Percentiles rank a stretch among this genome's conserved stretches.
Evolutionary conservation across 1,284 basidiomycete species (phyloP).

Genomic region (Mycena citricolor): DNA sequence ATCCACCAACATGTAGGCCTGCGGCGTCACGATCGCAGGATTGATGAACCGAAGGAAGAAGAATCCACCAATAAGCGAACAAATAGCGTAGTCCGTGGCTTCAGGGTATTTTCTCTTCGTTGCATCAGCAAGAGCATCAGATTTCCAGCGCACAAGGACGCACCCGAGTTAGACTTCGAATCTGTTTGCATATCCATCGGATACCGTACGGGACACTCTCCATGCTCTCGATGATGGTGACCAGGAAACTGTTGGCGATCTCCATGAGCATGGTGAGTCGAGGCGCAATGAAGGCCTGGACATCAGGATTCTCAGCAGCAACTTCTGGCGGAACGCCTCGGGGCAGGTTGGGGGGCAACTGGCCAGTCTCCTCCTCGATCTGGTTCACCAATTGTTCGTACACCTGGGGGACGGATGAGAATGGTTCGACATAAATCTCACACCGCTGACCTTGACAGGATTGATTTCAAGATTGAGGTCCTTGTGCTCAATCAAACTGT

Average conservation of each 20-base stretch:
- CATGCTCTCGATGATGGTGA: slow-evolving; percentile 98
- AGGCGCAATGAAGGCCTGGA: slow-evolving; percentile 96
- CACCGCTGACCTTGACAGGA: slow-evolving; percentile 95
- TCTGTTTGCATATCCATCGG: slow-evolving; percentile 99
- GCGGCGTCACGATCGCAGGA: slow-evolving; percentile 98
- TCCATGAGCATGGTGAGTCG: slow-evolving; percentile 98
- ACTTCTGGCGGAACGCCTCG: slow-evolving; percentile 90
- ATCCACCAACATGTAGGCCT: slow-evolving; percentile 99
- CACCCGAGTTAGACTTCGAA: slow-evolving; percentile 91
- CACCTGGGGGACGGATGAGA: slow-evolving; percentile 61
- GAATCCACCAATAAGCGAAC: slow-evolving; percentile 97
- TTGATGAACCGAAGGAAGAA: slow-evolving; percentile 99
- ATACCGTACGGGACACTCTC: slow-evolving; percentile 98
- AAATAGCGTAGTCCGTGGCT: slow-evolving; percentile 96
- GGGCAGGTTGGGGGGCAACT: slow-evolving; percentile 86
- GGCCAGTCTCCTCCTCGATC: slow-evolving; percentile 95
- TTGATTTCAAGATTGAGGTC: slow-evolving; percentile 99
- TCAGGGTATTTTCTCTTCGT: slow-evolving; percentile 94
- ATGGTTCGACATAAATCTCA: too few relatives aligned
- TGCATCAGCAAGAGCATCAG: slow-evolving; percentile 15
- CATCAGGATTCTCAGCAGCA: slow-evolving; percentile 91
- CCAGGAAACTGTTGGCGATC: slow-evolving; percentile 95
- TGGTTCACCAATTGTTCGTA: slow-evolving; percentile 99
- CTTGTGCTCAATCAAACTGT: slow-evolving; percentile 97
- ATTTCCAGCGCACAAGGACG: slow-evolving; percentile 32